Evolutionary conservation across 1,284 basidiomycete genomes (phyloP).

Genomic region (Ustilago lituana): DNA sequence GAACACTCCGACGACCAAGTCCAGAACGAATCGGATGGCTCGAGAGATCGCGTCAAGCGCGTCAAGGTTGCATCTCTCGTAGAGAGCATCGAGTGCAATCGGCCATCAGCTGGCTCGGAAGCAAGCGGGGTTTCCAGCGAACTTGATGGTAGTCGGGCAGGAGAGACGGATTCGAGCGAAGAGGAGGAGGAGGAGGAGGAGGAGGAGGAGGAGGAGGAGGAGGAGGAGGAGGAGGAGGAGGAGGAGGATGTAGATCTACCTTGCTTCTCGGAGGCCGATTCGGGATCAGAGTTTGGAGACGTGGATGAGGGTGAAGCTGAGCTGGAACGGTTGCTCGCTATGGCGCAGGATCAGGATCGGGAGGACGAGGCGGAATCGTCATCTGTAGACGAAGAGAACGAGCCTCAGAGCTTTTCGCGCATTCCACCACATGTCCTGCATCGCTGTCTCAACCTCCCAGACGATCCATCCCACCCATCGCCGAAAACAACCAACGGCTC

Average conservation of each 20-base stretch:
- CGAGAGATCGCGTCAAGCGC: slow-evolving; percentile 14
- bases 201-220: too few relatives aligned
- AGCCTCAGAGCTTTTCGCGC: slow-evolving; percentile 61
- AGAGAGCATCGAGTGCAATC: slow-evolving; percentile 3
- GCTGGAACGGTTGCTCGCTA: slow-evolving; percentile 30
- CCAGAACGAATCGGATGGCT: slow-evolving; percentile 9
- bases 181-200: slow-evolving; percentile 20
- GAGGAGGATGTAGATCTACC: too few relatives aligned
- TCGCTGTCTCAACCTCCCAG: slow-evolving; percentile 44
- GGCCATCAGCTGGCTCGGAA: not conserved
- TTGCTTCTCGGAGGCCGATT: slow-evolving; percentile 29
- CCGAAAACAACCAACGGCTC: slow-evolving; percentile 3
- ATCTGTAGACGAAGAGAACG: slow-evolving; percentile 28
- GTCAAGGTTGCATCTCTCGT: slow-evolving; percentile 24
- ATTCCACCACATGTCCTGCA: slow-evolving; percentile 58
- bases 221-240: too few relatives aligned
- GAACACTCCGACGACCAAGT: slow-evolving; percentile 10
- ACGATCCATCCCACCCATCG: slow-evolving; percentile 23
- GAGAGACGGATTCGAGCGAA: slow-evolving; percentile 10
- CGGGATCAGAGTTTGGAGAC: slow-evolving; percentile 44
- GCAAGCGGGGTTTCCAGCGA: slow-evolving; percentile 7
- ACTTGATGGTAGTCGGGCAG: not conserved
- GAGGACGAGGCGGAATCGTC: slow-evolving; percentile 8
- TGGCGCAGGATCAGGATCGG: slow-evolving; percentile 11
- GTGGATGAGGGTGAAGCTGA: slow-evolving; percentile 54